phyloP scores from a whole-genome alignment of 2,329 filamentous ascomycete genomes.

The Ophiosphaerella herpotricha region DNA sequence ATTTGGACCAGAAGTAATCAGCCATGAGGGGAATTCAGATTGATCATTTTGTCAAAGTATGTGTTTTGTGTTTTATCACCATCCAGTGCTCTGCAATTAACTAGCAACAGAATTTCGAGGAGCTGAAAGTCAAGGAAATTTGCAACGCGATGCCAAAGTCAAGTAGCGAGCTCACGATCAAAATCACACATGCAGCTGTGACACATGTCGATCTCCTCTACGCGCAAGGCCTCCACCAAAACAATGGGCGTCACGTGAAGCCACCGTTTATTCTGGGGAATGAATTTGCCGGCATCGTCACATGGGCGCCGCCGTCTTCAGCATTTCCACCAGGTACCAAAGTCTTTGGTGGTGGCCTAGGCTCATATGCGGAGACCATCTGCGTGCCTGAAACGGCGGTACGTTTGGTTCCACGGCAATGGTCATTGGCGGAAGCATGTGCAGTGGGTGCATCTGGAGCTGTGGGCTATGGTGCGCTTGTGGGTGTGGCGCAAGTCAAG shows the following conservation, averaged over 20 bases:
- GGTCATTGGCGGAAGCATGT: slow-evolving; percentile 57
- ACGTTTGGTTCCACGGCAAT: slow-evolving; percentile 51
- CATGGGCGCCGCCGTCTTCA: slow-evolving; percentile 41
- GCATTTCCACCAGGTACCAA: slow-evolving; percentile 53
- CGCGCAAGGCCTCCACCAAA: slow-evolving; percentile 62
- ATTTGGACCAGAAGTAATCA: not conserved
- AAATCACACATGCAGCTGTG: slow-evolving; percentile 60
- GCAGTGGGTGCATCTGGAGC: slow-evolving; percentile 59
- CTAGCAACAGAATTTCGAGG: slow-evolving; percentile 33
- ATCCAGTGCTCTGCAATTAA: not conserved
- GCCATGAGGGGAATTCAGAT: slow-evolving; percentile 29
- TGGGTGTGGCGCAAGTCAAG: slow-evolving; percentile 48
- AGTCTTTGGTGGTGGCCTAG: slow-evolving; percentile 59
- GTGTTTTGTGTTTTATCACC: not conserved
- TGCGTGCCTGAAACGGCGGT: slow-evolving; percentile 48
- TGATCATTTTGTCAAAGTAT: slow-evolving; percentile 17
- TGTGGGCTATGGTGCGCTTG: slow-evolving; percentile 59
- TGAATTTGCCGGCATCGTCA: slow-evolving; percentile 63
- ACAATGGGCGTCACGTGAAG: slow-evolving; percentile 60
- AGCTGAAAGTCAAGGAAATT: slow-evolving; percentile 24
- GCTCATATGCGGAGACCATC: slow-evolving; percentile 60
- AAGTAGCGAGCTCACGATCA: slow-evolving; percentile 49
- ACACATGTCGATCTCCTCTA: slow-evolving; percentile 67
- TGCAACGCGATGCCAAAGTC: slow-evolving; percentile 41
- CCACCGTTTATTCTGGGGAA: slow-evolving; percentile 64